A percentile compares a stretch with the other conserved stretches of the same genome.
Conservation (phyloP, 1,139 yeast species). For the Candida sanyaensis region DNA sequence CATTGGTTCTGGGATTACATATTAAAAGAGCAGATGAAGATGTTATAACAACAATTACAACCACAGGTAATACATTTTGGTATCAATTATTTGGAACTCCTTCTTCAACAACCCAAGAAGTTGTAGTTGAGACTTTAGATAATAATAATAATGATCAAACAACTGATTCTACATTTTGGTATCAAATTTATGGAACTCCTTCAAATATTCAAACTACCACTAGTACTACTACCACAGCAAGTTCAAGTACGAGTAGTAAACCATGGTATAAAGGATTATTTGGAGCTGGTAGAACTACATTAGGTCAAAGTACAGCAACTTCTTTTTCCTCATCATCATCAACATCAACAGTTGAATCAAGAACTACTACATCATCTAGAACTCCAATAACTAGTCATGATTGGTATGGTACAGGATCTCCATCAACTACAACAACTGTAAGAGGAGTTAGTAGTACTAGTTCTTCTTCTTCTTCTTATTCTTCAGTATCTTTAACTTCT, state of each 20-base stretch:
- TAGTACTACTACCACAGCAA: neutral
- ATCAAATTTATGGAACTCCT: constrained; percentile 1
- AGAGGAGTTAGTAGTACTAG: neutral
- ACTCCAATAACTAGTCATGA: neutral
- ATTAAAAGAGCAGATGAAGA: neutral
- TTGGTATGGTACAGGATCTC: neutral
- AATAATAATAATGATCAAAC: neutral
- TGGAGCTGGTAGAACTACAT: constrained; percentile 8
- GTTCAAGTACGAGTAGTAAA: neutral
- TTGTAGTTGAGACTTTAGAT: neutral
- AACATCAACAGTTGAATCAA: neutral
- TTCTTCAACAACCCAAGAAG: neutral
- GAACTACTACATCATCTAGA: neutral
- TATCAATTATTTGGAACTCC: constrained; percentile 5
- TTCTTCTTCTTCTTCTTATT: neutral
- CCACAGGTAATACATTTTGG: constrained; percentile 1
- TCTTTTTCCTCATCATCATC: too few species aligned
- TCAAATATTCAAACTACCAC: neutral
- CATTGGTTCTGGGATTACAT: constrained; percentile 3
- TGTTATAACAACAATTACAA: neutral
- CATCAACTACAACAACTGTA: neutral
- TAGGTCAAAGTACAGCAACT: constrained; percentile 5
- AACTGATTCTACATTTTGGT: neutral
- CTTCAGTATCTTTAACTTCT: neutral
- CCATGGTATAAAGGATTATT: constrained; percentile 8